Base-by-base conservation (phyloP, 768 basidiomycete genomes). In the Amanita phalloides region DNA sequence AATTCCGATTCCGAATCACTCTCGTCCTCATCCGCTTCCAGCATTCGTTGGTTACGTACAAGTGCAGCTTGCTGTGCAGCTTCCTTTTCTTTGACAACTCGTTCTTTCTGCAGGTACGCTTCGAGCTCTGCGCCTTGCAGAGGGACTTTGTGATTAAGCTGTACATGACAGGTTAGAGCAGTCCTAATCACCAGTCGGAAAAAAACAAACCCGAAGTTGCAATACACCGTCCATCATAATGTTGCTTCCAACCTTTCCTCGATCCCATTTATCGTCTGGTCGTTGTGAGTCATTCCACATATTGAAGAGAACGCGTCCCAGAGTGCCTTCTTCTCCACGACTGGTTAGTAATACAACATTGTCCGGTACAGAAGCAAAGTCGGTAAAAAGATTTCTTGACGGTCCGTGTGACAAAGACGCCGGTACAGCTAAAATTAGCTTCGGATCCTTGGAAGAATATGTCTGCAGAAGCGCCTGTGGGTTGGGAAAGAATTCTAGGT, bases 11-110 rank as follows among this genome's bases (percentile, higher is more conserved):
- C 86, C 4, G 77, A 79, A 52, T 86, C 90, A 33, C 78, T 85
- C 42, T 90, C 90, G 53, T 84, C 92, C 61, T 92, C 92, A 62
- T 95, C 93, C 0, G 94, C 95, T 69, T 98, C 93, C 20, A 96
- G 77, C 74, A 96, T 84, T 32, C 87, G 81, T 59, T 90, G 88
- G 49, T 82, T 85, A 32, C 92, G 83, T 13, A 78, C 88, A 46
- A 88, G 71, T 0, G 84, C 84, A 3, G 90, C 93, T 68, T 91
- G 85, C 44, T 90, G 83, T 0, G 88, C 90, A 0, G 84, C 87
- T 59, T 89, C 88, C 57, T 84, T 86, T 62, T 96, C 93, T 61
- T 83, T 86, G 23, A 71, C 79, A 2, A 74, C 73, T 14, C 83
- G 81, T 62, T 95, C 87, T 56, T 81, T 86, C 48, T 80, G 80